Evolutionary conservation across 108 stramenopile species (phyloP).

Genomic region (Cyclotella choctawhatcheeana): DNA sequence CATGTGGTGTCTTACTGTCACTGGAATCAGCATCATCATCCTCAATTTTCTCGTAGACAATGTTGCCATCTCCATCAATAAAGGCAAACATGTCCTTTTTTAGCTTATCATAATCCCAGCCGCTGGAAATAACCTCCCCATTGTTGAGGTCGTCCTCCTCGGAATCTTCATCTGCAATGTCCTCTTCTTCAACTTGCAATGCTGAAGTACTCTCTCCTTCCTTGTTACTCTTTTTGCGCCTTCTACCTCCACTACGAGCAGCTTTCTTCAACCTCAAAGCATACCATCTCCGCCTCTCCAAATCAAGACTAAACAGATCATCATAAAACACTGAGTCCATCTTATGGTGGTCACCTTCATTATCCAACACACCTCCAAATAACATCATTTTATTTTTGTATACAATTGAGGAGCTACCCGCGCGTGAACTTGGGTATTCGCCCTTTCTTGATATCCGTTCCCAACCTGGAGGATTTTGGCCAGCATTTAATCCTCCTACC

Average conservation of each 20-base stretch:
- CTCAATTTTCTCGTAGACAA: constrained; percentile 85
- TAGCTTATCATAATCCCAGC: constrained; percentile 85
- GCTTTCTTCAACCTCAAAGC: constrained; percentile 67
- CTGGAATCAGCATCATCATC: constrained; percentile 33
- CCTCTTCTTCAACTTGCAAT: constrained; percentile 43
- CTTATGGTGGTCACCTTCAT: constrained; percentile 78
- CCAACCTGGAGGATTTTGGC: constrained; percentile 71
- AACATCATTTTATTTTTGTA: constrained; percentile 72
- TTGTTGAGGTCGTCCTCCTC: constrained; percentile 41
- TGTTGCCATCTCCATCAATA: constrained; percentile 88
- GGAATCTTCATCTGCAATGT: constrained; percentile 31
- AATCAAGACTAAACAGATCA: constrained; percentile 84
- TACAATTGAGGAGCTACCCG: constrained; percentile 69
- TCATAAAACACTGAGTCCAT: constrained; percentile 86
- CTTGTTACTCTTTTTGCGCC: constrained; percentile 47
- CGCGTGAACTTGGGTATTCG: constrained; percentile 69
- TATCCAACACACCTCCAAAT: constrained; percentile 88
- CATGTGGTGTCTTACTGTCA: constrained; percentile 21
- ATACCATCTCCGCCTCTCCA: constrained; percentile 88
- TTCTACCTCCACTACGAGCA: constrained; percentile 42
- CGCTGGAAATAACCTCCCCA: constrained; percentile 52
- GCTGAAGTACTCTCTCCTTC: constrained; percentile 37
- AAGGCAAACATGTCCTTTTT: constrained; percentile 91
- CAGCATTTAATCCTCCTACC: constrained; percentile 10
- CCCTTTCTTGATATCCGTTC: constrained; percentile 75